Evolutionary conservation across 768 basidiomycete genomes (phyloP).

Genomic region (Collybia sordida): DNA sequence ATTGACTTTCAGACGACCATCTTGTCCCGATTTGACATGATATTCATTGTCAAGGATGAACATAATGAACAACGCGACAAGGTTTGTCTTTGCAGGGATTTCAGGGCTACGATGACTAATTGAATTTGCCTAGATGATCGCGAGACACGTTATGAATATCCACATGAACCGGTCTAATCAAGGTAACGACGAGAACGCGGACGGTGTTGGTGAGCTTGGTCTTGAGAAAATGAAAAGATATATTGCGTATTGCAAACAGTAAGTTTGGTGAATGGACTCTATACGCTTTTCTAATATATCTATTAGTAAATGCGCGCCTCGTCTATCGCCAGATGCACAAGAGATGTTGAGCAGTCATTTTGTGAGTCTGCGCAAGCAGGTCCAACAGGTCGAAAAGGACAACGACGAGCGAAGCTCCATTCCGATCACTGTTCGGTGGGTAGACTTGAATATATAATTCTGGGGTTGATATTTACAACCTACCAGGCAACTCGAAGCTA

Average conservation of each 20-base stretch:
- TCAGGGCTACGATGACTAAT: not conserved
- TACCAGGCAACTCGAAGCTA: slow-evolving; percentile 88
- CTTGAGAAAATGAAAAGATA: slow-evolving; percentile 99
- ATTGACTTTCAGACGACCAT: slow-evolving; percentile 99
- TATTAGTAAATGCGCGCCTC: slow-evolving; percentile 90
- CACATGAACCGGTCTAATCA: slow-evolving; percentile 92
- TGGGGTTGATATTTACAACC: not conserved
- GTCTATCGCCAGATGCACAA: slow-evolving; percentile 89
- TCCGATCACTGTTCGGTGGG: slow-evolving; percentile 94
- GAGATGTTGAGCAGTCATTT: slow-evolving; percentile 97
- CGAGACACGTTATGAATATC: slow-evolving; percentile 97
- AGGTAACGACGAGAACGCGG: slow-evolving; percentile 57
- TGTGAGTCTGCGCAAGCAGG: slow-evolving; percentile 88
- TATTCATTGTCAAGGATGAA: slow-evolving; percentile 98
- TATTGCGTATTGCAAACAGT: slow-evolving; percentile 96
- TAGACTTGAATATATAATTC: slow-evolving; percentile 4
- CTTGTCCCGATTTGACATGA: slow-evolving; percentile 98
- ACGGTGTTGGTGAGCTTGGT: slow-evolving; percentile 84
- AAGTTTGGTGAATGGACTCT: slow-evolving; percentile 14
- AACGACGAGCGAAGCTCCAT: slow-evolving; percentile 98
- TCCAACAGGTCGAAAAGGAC: slow-evolving; percentile 93
- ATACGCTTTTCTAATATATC: not conserved
- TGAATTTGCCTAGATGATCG: slow-evolving; percentile 67
- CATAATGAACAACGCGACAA: slow-evolving; percentile 93
- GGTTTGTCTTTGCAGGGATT: slow-evolving; percentile 38